Base-by-base conservation (phyloP, 2,329 filamentous ascomycete genomes). In the Fusarium verrucosum region DNA sequence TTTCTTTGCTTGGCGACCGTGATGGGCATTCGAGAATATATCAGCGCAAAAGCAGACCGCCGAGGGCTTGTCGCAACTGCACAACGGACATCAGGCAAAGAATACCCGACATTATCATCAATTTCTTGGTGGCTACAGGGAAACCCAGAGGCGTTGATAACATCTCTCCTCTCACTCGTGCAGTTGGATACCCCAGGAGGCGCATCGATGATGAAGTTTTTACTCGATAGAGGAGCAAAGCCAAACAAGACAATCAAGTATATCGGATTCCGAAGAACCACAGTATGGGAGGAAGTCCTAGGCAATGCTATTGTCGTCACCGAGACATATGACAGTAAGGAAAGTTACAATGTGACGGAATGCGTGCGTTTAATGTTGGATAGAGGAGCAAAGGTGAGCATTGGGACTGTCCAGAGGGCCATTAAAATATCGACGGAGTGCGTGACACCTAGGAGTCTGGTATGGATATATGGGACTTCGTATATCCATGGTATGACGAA, bases 301-400 rank as follows among this genome's bases (percentile, higher is more conserved):
- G 42, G 50, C 0, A 19, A 26, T 4, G 50, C 38, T 16, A 45
- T 56, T 3, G 4, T 10, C 0, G 1, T 1, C 13, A 6, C 5
- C 10, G 33, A 13, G 10, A 16, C 3, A 11, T 19, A 3, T 3
- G 1, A 1, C 0, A 0, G 8, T 1, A 17, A 30, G 13, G 4
- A 7, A 0, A 5, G 20, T 4, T 14, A 3, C 2, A 40, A 32
- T 3, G 40, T 61, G 3, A 10, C 25, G 4, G 20, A 28, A 16
- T 62, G 58, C 3, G n/a, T 62, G 9, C 50, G 30, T 16, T 19
- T 37, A 1, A 62, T 62, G 50, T 0, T 62, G 1, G 23, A 33
- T 10, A 5, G 7, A 11, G 57, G 58, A 4, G 50, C 43, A 0
- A 62, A 13, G 5, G 20, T 62, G 1, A 19, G 14, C 9, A 17